phyloP scores from a whole-genome alignment of 1,139 yeast species.

The Yamadazyma diddensiae region DNA sequence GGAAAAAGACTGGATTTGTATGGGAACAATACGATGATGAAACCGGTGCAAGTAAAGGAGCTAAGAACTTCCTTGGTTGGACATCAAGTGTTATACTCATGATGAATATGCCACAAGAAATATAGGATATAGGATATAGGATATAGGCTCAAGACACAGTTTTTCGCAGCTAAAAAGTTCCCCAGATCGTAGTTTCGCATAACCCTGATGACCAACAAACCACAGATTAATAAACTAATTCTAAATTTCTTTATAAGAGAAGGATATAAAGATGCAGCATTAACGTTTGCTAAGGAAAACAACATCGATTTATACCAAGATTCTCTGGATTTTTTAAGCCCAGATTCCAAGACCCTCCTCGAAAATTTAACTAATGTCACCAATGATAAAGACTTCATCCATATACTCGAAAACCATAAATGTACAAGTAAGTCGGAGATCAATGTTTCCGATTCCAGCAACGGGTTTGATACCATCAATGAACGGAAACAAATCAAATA shows the following conservation, averaged over 20 bases:
- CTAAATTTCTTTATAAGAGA: conserved; percentile 57
- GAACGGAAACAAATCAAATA: conserved; percentile 48
- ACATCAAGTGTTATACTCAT: conserved; percentile 77
- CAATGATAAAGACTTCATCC: conserved; percentile 2
- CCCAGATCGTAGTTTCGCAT: neutral
- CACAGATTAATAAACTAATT: conserved; percentile 43
- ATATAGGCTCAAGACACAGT: neutral
- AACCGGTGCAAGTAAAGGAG: conserved; percentile 76
- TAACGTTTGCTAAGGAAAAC: conserved; percentile 47
- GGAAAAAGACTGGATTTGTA: conserved; percentile 75
- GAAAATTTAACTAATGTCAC: conserved; percentile 11
- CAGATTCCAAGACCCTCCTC: conserved; percentile 11
- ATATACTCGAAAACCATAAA: conserved; percentile 4
- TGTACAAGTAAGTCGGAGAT: neutral
- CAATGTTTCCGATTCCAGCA: neutral
- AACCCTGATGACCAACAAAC: conserved; percentile 16
- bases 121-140: neutral
- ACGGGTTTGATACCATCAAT: conserved; percentile 47
- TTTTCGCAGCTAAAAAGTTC: neutral
- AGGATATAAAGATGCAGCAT: conserved; percentile 54
- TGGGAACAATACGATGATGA: conserved; percentile 89
- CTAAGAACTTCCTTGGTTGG: conserved; percentile 94
- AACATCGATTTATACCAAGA: conserved; percentile 18
- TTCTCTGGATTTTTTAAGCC: conserved; percentile 3
- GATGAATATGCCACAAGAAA: conserved; percentile 64